Base-by-base conservation (phyloP, 73 alveolate species). In the Stentor coeruleus region DNA sequence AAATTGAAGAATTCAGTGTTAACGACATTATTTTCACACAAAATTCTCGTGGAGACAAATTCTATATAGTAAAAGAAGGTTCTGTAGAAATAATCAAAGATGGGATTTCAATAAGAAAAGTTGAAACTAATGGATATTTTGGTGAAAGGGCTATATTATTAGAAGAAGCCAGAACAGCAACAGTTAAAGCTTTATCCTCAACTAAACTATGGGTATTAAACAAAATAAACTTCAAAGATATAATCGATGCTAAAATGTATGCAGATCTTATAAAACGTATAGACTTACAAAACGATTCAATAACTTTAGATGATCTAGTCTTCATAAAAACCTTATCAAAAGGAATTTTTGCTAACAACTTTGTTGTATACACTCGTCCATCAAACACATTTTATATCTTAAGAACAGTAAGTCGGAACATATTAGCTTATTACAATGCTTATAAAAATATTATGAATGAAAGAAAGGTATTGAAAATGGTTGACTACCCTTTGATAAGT, bases 211-310 rank as follows among this genome's bases (percentile, higher is more conserved):
- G 66, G 66, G 66, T 49, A 20, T 49, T 49, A 20, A 49, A 49
- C 6, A 91, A 97, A 81, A 92, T 86, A 86, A 91, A 93, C 14
- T 95, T 95, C 86, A 91, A 93, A 85, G 86, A 87, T 38, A 76
- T 76, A 81, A n/a, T n/a, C n/a, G n/a, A n/a, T n/a, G n/a, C n/a
- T n/a, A n/a, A n/a, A n/a, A n/a, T n/a, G n/a, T n/a, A n/a, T n/a
- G n/a, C n/a, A n/a, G n/a, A n/a, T n/a, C n/a, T n/a, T n/a, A n/a
- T n/a, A n/a, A n/a, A n/a, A n/a, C 39, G 87, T 49, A 35, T 81
- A 14, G 59, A 81, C 35, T 11, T 81, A 3, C 84, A 81, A 59
- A 75, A 81, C 38, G 84, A 59, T n/a, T 1, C 28, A 35, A 30
- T 81, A 60, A 6, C 59, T 59, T 76, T 87, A 76, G 87, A 87